Evolutionary conservation across 768 basidiomycete genomes (phyloP).

Genomic region (Podaxis sp.): DNA sequence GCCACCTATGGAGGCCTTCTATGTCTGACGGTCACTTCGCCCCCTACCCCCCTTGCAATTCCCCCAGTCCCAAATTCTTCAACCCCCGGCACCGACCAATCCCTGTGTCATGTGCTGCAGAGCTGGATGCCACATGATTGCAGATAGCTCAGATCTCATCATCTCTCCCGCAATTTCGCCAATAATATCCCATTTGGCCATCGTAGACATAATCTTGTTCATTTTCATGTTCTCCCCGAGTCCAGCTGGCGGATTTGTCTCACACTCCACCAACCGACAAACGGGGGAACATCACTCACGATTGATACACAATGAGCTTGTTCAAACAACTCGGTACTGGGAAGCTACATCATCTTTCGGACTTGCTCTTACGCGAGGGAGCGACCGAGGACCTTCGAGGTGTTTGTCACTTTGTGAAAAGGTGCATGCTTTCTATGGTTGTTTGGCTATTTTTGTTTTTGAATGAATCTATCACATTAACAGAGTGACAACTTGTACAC

Average conservation of each 20-base stretch:
- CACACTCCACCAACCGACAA: slow-evolving; percentile 25
- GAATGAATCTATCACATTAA: background rate
- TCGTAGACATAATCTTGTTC: slow-evolving; percentile 86
- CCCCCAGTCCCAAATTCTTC: slow-evolving; percentile 52
- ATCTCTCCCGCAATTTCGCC: slow-evolving; percentile 35
- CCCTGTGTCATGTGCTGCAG: slow-evolving; percentile 57
- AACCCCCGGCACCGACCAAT: slow-evolving; percentile 70
- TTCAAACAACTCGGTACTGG: slow-evolving; percentile 92
- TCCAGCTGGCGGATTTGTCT: slow-evolving; percentile 27
- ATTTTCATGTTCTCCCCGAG: slow-evolving; percentile 68
- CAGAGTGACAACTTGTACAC: slow-evolving; percentile 88
- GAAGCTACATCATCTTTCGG: slow-evolving; percentile 91
- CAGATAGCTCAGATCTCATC: slow-evolving; percentile 40
- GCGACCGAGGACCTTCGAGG: slow-evolving; percentile 80
- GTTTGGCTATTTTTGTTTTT: slow-evolving; percentile 6
- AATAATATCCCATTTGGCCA: slow-evolving; percentile 64
- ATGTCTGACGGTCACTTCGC: slow-evolving; percentile 66
- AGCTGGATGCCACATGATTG: slow-evolving; percentile 65
- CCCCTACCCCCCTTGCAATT: slow-evolving; percentile 40
- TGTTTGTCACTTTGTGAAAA: slow-evolving; percentile 93
- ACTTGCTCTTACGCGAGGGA: slow-evolving; percentile 80
- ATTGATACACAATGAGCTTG: slow-evolving; percentile 90
- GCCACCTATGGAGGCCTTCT: slow-evolving; percentile 74
- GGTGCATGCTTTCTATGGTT: slow-evolving; percentile 48
- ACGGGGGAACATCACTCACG: slow-evolving; percentile 81